Evolutionary conservation across 2,329 filamentous ascomycete species (phyloP).

Genomic region (Cryphonectria japonica): DNA sequence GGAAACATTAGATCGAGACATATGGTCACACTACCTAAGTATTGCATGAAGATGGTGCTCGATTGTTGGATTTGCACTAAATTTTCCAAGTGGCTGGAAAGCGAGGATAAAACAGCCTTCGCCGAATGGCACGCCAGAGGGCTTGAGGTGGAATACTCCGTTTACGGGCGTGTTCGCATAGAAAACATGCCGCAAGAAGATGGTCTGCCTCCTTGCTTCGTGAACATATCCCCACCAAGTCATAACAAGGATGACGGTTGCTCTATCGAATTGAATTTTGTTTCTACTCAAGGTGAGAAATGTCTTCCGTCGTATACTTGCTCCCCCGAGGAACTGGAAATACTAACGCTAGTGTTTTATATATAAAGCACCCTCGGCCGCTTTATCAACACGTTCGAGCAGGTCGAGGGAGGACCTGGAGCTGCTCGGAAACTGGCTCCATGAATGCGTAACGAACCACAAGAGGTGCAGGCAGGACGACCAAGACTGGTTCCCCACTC

Average conservation of each 20-base stretch:
- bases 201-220: neutral
- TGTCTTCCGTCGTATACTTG: neutral
- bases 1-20: neutral
- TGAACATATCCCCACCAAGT: neutral
- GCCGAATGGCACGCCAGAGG: slow-evolving; percentile 1
- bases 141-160: neutral
- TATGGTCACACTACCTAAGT: neutral
- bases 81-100: slow-evolving; percentile 2
- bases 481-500: neutral
- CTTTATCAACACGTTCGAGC: neutral
- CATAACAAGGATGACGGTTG: neutral
- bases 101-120: neutral
- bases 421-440: neutral
- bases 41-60: neutral
- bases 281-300: neutral
- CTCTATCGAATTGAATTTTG: neutral
- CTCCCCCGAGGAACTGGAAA: neutral
- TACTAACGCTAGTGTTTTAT: neutral
- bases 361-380: neutral
- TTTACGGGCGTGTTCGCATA: neutral
- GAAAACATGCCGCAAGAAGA: neutral
- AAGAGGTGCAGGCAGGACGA: neutral
- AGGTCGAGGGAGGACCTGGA: neutral
- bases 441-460: neutral
- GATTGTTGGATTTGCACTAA: neutral